Base-by-base conservation (phyloP, 2,329 filamentous ascomycete species). In the Aureobasidium leucospermi region DNA sequence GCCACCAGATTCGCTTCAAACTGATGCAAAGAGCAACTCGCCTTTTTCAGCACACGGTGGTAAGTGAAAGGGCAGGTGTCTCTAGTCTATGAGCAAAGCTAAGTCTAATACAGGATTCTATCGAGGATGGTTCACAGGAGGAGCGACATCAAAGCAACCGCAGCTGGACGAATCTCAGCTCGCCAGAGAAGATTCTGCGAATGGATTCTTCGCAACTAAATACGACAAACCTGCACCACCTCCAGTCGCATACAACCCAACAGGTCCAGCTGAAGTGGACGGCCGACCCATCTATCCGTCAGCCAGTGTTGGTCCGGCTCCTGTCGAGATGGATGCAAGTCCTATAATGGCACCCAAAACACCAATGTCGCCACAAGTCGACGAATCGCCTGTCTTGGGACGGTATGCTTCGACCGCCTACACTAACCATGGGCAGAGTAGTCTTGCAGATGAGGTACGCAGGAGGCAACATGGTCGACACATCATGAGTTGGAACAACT, bases 11-110 rank as follows among this genome's bases (percentile, higher is more conserved):
- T 61, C 65, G 5, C 29, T 60, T 11, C 62, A 65, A 48, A 45
- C 56, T 32, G 23, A 46, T 28, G 3, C 28, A n/a, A 51, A 53
- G n/a, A 29, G 23, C 11, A 42, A 68, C 36, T 66, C 69, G 47
- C 59, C 66, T 15, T 69, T 68, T 52, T 63, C 63, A 39, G 62
- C 65, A 19, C 64, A 64, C 56, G 68, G 66, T 67, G 68, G 68
- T 69, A 62, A 65, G 67, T 60, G 61, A 9, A 28, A 3, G 4
- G 15, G 4, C 5, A 23, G 23, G 3, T 23, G 23, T 3, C 23
- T 23, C 6, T 13, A 2, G 23, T 34, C n/a, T 6, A 53, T 28
- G 29, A 45, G n/a, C 16, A 28, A 23, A 3, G 29, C 51, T 55
- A n/a, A 55, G n/a, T 6, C 5, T 9, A 3, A 15, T 34, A 41